Evolutionary conservation across 805 yeast genomes (phyloP).

Genomic region (Metschnikowia reukaufii): DNA sequence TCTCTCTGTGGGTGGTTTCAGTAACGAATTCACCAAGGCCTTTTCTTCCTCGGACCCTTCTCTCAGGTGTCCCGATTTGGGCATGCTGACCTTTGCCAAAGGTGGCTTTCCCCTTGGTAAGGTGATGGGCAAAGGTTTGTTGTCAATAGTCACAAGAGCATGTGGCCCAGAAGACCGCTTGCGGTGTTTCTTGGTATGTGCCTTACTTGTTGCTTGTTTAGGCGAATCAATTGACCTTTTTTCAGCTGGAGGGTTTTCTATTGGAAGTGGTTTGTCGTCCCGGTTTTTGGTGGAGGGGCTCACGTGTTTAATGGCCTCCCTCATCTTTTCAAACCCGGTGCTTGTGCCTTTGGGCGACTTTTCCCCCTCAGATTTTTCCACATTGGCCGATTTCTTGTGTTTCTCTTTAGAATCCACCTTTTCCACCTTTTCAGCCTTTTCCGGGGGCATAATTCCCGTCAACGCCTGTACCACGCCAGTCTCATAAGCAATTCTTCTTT

Average conservation of each 20-base stretch:
- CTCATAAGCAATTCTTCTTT: not conserved
- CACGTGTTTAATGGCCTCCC: not conserved
- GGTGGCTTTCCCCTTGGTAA: slow-evolving; percentile 2
- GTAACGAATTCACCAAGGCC: too few species aligned
- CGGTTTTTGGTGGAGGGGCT: not conserved
- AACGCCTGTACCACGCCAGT: not conserved
- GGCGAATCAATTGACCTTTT: not conserved
- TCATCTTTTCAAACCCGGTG: slow-evolving; percentile 7
- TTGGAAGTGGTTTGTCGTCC: not conserved
- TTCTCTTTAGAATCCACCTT: not conserved
- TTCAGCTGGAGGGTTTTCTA: not conserved
- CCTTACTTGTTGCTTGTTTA: not conserved
- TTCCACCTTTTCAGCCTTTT: not conserved
- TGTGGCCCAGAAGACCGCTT: not conserved
- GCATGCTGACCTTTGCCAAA: not conserved
- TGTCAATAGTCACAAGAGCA: slow-evolving; percentile 1
- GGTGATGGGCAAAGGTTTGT: not conserved
- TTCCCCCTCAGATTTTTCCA: too few species aligned
- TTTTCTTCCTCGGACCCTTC: not conserved
- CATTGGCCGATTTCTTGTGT: too few species aligned
- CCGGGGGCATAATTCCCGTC: not conserved
- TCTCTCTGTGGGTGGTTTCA: too few species aligned
- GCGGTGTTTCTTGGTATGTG: not conserved
- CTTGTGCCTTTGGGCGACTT: too few species aligned
- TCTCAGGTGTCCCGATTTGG: not conserved